Base-by-base conservation (phyloP, 768 basidiomycete genomes). In the Pleurotus eryngii region DNA sequence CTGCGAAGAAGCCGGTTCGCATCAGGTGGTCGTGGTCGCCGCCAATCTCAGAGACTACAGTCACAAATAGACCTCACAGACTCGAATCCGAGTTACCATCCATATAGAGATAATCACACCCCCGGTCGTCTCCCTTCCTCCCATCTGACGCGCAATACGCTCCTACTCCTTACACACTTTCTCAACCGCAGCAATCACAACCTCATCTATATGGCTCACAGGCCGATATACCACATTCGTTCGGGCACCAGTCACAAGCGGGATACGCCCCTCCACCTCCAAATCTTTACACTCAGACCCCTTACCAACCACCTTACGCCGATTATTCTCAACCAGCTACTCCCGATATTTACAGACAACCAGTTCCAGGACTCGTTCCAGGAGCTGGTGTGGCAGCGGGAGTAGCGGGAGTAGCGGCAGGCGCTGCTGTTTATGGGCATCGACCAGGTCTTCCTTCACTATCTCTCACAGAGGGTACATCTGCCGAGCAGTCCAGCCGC, bases 51-150 rank as follows among this genome's bases (percentile, higher is more conserved):
- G 35, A 68, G 70, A 54, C 58, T 72, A 46, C 67, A 68, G 17
- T 73, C 76, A 11, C 67, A 70, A 37, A 51, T 77, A 48, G 80
- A 81, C 59, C 68, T 81, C 27, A 54, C 42, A 24, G 51, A 54
- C 17, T 40, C 51, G 6, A 54, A 54, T 42, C 22, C 51, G 11
- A 67, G 68, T 42, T 73, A 76, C 40, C 71, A 74, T 49, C 69
- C 73, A 37, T 57, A 56, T 51, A 40, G 49, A 18, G 37, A 50
- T 17, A 42, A 43, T 22, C 53, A 55, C 49, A 43, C 48, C 35
- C 57, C 53, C 54, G 64, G 53, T 67, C 50, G 59, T 69, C 68
- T 62, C 71, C 64, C 60, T 75, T 63, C 68, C 68, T 64, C 64
- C 69, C 49, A 68, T 65, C 56, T 63, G 69, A 54, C 37, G 46